These are phyloP conservation scores for Neurospora terricola DNA, from an alignment of 495 filamentous ascomycete genomes.

Conservation along the genomic window DNA sequence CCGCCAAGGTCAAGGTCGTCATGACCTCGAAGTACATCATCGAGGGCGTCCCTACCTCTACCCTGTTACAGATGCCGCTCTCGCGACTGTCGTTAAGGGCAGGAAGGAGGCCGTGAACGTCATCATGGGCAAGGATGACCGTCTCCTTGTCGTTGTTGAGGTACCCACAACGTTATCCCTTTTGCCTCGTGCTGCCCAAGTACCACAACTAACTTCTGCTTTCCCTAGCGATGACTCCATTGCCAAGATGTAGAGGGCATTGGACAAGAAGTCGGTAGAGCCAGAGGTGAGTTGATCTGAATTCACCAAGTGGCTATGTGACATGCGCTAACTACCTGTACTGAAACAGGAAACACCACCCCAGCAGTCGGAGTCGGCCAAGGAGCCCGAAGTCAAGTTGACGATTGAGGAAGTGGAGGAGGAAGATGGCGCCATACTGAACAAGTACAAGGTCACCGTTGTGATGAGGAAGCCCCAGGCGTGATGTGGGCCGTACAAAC, in stretches of 20 bases:
- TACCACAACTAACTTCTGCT: conserved; percentile 60
- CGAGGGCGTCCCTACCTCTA: too few relatives aligned
- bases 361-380: neutral
- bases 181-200: conserved; percentile 16
- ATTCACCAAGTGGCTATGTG: too few relatives aligned
- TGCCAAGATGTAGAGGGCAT: neutral
- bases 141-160: conserved; percentile 80
- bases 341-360: neutral
- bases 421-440: neutral
- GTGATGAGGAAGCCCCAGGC: neutral
- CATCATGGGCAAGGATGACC: conserved; percentile 69
- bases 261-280: neutral
- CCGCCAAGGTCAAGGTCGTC: too few relatives aligned
- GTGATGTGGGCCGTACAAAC: neutral
- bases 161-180: conserved; percentile 19
- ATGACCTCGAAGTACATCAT: too few relatives aligned
- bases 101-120: conserved; percentile 74
- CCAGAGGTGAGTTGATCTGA: neutral
- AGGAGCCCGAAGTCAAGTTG: neutral
- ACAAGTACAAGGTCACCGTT: neutral
- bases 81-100: conserved; percentile 66
- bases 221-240: neutral
- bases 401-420: neutral
- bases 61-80: conserved; percentile 55
- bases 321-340: neutral